Conservation (phyloP, 805 yeast species). For the Spathaspora sp. region DNA sequence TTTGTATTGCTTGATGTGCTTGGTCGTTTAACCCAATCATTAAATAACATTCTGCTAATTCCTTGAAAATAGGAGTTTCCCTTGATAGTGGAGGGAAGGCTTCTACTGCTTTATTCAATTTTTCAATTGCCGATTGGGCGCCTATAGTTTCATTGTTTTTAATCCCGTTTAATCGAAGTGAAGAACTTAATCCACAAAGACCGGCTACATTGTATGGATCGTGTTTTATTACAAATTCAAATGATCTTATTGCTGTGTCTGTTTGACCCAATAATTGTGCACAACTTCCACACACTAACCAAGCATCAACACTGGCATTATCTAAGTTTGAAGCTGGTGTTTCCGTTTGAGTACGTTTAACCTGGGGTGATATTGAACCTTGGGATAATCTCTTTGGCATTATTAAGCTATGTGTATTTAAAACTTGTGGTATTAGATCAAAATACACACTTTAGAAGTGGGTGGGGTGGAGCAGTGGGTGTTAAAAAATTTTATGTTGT, state of each 20-base stretch:
- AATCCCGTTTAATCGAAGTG: conserved; percentile 38
- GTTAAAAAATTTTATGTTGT: neutral
- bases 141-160: conserved; percentile 36
- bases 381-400: neutral
- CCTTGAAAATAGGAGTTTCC: conserved; percentile 42
- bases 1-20: conserved; percentile 47
- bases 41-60: conserved; percentile 50
- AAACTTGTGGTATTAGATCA: neutral
- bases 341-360: neutral
- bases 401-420: neutral
- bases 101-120: conserved; percentile 36
- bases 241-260: conserved; percentile 40
- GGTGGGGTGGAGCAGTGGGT: neutral
- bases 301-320: conserved; percentile 34
- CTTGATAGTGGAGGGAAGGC: conserved; percentile 34
- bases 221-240: conserved; percentile 39
- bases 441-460: neutral
- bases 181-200: conserved; percentile 40
- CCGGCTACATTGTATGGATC: conserved; percentile 39
- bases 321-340: conserved; percentile 10
- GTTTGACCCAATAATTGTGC: conserved; percentile 40
- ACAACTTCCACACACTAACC: conserved; percentile 46
- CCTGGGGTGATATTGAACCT: neutral
- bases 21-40: conserved; percentile 45
- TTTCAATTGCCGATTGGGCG: conserved; percentile 35